Base-by-base conservation (phyloP, 1,139 yeast genomes). In the Citeromyces hawaiiensis region DNA sequence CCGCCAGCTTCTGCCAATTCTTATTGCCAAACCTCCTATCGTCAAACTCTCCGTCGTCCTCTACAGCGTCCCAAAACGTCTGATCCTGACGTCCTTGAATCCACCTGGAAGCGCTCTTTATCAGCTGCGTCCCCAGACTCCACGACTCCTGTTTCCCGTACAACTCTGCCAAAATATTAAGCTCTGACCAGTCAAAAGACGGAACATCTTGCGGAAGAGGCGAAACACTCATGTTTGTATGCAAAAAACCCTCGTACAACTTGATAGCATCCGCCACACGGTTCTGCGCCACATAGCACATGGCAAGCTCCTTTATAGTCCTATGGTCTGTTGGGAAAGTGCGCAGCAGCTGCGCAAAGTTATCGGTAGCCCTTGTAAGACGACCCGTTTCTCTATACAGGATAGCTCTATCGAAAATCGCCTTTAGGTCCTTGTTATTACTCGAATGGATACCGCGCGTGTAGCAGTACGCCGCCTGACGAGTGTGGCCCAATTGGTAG, bases 381-480 rank as follows among this genome's bases (percentile, higher is more conserved):
- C 77, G 79, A 6, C 76, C 76, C 31, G 71, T 69, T 45, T 77
- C 79, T 45, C 77, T 68, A 53, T 82, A 82, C 4, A 86, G 61
- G 34, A 73, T 54, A 0, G 94, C 81, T 43, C 95, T 63, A 35
- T 61, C 72, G 43, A 74, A 64, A 2, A 81, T 63, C 23, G 71
- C 70, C 21, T 68, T 70, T 44, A 72, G 69, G 41, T 76, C 74
- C 38, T 68, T 68, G 23, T 65, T 63, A 14, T 60, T 55, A 41
- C 77, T 76, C 3, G 80, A 67, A 7, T 72, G 61, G 13, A 83
- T 72, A 0, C 93, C 94, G 41, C 81, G 71, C 18, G 80, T 70
- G 53, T 79, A 87, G 61, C 95, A 86, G 48, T 78, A 76, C 11
- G 86, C 69, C 0, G 97, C 96, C 55, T 86, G 96, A 34, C 82